Percentiles rank a stretch among this genome's conserved stretches.
Evolutionary conservation across 345 rosid genomes (phyloP).

Genomic region (Cardamine resedifolia): DNA sequence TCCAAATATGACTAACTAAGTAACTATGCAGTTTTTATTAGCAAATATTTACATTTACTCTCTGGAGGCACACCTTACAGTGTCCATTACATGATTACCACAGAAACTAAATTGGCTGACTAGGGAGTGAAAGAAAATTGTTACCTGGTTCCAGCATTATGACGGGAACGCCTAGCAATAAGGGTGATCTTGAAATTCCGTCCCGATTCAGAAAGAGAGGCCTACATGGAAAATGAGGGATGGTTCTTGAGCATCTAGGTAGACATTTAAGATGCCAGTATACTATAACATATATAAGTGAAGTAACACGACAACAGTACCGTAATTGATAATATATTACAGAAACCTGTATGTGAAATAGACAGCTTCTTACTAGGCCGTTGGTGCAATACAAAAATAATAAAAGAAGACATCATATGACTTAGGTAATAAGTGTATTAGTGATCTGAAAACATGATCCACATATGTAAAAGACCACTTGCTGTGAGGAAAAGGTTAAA

Average conservation of each 20-base stretch:
- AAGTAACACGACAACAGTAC: background rate
- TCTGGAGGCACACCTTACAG: background rate
- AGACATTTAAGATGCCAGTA: background rate
- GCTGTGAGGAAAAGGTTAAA: background rate
- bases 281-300: background rate
- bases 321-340: background rate
- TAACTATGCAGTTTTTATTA: background rate
- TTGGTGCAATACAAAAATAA: background rate
- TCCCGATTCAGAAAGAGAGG: constrained; percentile 65
- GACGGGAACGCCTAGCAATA: constrained; percentile 91
- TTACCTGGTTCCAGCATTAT: constrained; percentile 94
- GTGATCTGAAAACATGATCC: background rate
- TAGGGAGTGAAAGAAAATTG: background rate
- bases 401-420: background rate
- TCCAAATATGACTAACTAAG: background rate
- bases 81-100: background rate
- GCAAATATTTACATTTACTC: background rate
- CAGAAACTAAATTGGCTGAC: constrained; percentile 1
- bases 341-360: background rate
- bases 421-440: background rate
- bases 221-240: constrained; percentile 45
- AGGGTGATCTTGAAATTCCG: constrained; percentile 70
- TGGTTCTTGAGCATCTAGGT: constrained; percentile 17
- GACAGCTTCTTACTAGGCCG: background rate
- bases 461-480: background rate